Percentiles rank a stretch among this genome's conserved stretches.
Evolutionary conservation across 78 protist species (phyloP).

Genomic region (Dictyostelium discoideum): dicty_2.7 NC_007088.5:3101001-3101500

Average conservation of each 20-base stretch:
- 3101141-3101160: neutral
- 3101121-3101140: conserved; percentile 19
- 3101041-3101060: neutral
- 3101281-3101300: neutral
- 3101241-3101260: neutral
- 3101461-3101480: neutral
- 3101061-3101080: neutral
- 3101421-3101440: neutral
- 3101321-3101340: too few species aligned
- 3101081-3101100: conserved; percentile 20
- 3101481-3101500: conserved; percentile 4
- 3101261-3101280: neutral
- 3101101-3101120: conserved; percentile 39
- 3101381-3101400: neutral
- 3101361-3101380: neutral
- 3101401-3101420: neutral
- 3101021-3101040: conserved; percentile 6
- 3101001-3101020: conserved; percentile 6
- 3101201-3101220: neutral
- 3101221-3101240: neutral
- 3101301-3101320: too few species aligned
- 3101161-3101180: neutral
- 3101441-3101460: neutral
- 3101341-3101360: neutral
- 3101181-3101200: neutral